Evolutionary conservation across 495 filamentous ascomycete species (phyloP).

Genomic region (Penicillium fimorum): DNA sequence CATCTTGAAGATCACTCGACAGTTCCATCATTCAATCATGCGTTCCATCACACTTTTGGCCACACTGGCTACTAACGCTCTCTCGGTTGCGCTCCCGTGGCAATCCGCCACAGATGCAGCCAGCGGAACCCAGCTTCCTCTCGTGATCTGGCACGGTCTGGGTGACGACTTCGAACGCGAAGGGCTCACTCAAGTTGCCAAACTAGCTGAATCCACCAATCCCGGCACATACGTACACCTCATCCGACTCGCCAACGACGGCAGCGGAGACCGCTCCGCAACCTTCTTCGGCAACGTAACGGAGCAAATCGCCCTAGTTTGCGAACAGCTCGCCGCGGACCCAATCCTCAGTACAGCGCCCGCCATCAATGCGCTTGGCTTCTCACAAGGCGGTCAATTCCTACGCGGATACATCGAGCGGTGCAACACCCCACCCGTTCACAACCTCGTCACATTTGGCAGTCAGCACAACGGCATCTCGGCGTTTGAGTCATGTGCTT

Average conservation of each 20-base stretch:
- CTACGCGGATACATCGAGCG: slow-evolving; percentile 89
- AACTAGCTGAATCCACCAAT: slow-evolving; percentile 66
- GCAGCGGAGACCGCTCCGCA: slow-evolving; percentile 66
- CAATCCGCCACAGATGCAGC: slow-evolving; percentile 1
- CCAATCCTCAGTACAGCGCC: slow-evolving; percentile 77
- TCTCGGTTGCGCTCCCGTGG: slow-evolving; percentile 21
- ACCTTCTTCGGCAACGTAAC: slow-evolving; percentile 92
- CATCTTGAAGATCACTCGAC: not conserved
- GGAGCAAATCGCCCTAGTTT: slow-evolving; percentile 73
- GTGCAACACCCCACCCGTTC: slow-evolving; percentile 79
- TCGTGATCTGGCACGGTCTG: slow-evolving; percentile 93
- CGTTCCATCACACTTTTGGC: slow-evolving; percentile 18
- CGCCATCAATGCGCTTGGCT: slow-evolving; percentile 86
- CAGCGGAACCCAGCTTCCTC: slow-evolving; percentile 59
- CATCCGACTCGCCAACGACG: slow-evolving; percentile 69
- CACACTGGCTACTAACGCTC: slow-evolving; percentile 14
- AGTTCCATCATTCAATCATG: slow-evolving; percentile 9
- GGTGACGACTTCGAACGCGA: slow-evolving; percentile 69
- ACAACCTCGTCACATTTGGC: slow-evolving; percentile 86
- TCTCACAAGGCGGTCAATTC: slow-evolving; percentile 96
- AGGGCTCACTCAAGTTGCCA: slow-evolving; percentile 64
- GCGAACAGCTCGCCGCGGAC: slow-evolving; percentile 71
- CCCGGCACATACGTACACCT: slow-evolving; percentile 83
- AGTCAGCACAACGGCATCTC: slow-evolving; percentile 92
- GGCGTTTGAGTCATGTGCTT: slow-evolving; percentile 67